Conservation (phyloP, 2,329 filamentous ascomycete species). For the Incumbomyces delicatus region DNA sequence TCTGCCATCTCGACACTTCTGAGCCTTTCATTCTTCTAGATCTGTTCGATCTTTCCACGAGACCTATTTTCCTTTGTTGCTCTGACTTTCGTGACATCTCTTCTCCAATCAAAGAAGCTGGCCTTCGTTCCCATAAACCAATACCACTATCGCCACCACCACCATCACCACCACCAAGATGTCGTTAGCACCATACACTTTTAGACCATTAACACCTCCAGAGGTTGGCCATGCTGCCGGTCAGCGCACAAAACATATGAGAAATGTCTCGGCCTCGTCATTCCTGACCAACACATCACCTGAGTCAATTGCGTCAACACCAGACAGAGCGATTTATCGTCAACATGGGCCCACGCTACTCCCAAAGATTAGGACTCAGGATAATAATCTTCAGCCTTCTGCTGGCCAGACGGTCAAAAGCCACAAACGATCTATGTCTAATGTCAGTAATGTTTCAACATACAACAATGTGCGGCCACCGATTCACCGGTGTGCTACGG, state of each 20-base stretch:
- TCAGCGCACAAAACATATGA: slow-evolving; percentile 48
- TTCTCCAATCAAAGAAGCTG: slow-evolving; percentile 8
- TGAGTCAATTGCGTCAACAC: slow-evolving; percentile 62
- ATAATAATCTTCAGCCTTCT: slow-evolving; percentile 48
- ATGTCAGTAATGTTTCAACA: slow-evolving; percentile 31
- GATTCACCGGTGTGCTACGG: slow-evolving; percentile 36
- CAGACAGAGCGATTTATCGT: slow-evolving; percentile 60
- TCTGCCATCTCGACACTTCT: slow-evolving; percentile 14
- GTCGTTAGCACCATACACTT: slow-evolving; percentile 34
- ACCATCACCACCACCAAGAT: slow-evolving; percentile 27
- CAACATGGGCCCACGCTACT: slow-evolving; percentile 67
- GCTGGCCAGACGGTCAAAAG: slow-evolving; percentile 28
- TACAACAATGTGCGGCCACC: slow-evolving; percentile 40
- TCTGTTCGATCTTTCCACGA: slow-evolving; percentile 13
- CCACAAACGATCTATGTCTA: slow-evolving; percentile 33
- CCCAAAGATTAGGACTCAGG: slow-evolving; percentile 77
- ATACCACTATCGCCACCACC: slow-evolving; percentile 13
- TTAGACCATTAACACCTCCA: slow-evolving; percentile 37
- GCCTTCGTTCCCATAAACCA: slow-evolving; percentile 8
- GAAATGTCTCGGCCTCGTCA: slow-evolving; percentile 51
- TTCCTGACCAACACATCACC: slow-evolving; percentile 56
- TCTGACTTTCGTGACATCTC: slow-evolving; percentile 7
- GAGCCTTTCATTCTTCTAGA: slow-evolving; percentile 22
- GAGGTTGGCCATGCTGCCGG: slow-evolving; percentile 26
- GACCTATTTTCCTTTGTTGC: slow-evolving; percentile 15